Base-by-base conservation (phyloP, 345 rosid genomes). In the Gossypium rotundifolium region DNA sequence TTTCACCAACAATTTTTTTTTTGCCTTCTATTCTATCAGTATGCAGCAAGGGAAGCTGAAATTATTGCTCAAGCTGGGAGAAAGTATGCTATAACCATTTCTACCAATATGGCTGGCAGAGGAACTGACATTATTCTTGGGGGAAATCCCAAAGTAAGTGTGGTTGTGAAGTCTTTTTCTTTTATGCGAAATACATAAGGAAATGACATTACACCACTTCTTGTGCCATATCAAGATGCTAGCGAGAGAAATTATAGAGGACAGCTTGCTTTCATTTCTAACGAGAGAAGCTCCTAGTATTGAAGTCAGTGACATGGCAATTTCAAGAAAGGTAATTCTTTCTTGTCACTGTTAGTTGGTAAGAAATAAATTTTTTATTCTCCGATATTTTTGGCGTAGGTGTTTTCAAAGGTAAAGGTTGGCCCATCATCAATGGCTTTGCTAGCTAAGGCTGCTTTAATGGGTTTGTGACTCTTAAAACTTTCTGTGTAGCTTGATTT, bases 81-180 rank as follows among this genome's bases (percentile, higher is more conserved):
- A 80, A 90, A 91, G 80, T 84, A 86, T 85, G 96, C 98, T 79
- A 89, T 94, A 79, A 94, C 98, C 71, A 88, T 94, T 76, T 92
- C 98, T 71, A 94, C 98, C 76, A 94, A 94, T 82, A 91, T 94
- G 98, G 97, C 98, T 79, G 98, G 98, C 73, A 90, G 98, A 79
- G 98, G 98, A 72, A 94, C 98, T 38, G 97, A 94, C 76, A 92
- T 94, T 79, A 94, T 94, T 79, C 84, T 94, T 61, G 98, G 98
- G 72, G 98, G 98, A 86, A 94, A 92, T 79, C 93, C 98, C 53
- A 92, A 89, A 81, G 98, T 94, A 87, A 62, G 85, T 73, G 7
- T 40, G 6, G 73, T 16, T 74, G 52, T 66, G 74, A 66, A 58
- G 71, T 60, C 75, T 53, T 68, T 46, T 8, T 77, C 70, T 78